Conservation (phyloP, 495 filamentous ascomycete species). For the Lasiosphaeria ovina region DNA sequence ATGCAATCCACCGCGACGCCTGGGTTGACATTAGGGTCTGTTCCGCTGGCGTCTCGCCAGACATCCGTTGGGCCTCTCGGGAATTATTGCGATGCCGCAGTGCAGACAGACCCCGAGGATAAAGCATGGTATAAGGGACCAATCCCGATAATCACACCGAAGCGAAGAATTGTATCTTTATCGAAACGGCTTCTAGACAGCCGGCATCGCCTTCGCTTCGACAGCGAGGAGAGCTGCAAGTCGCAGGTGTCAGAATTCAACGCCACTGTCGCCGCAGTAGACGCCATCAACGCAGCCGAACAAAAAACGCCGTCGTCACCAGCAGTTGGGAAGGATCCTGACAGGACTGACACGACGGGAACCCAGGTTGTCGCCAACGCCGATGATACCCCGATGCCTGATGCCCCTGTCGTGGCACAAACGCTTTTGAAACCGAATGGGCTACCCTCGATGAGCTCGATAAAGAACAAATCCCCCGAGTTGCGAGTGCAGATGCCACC, state of each 20-base stretch:
- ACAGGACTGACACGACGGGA: slow-evolving; percentile 8
- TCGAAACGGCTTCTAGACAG: slow-evolving; percentile 48
- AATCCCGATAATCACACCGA: slow-evolving; percentile 30
- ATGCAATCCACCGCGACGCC: slow-evolving; percentile 19
- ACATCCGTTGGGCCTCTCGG: slow-evolving; percentile 31
- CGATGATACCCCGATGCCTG: slow-evolving; percentile 25
- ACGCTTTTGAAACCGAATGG: slow-evolving; percentile 9
- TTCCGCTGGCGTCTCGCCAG: slow-evolving; percentile 28
- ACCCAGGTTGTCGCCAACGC: slow-evolving; percentile 13
- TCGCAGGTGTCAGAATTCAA: slow-evolving; percentile 18
- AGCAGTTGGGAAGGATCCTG: slow-evolving; percentile 22
- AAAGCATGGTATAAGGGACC: slow-evolving; percentile 42
- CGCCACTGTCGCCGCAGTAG: slow-evolving; percentile 29
- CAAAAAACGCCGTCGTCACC: slow-evolving; percentile 18
- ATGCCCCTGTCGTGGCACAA: slow-evolving; percentile 21
- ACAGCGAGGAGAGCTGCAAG: slow-evolving; percentile 34
- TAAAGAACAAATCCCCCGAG: slow-evolving; percentile 42
- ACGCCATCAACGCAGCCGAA: slow-evolving; percentile 32
- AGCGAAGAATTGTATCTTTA: slow-evolving; percentile 43
- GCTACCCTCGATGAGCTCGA: slow-evolving; percentile 9
- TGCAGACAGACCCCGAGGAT: slow-evolving; percentile 51
- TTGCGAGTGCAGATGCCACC: slow-evolving; percentile 53
- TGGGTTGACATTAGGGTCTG: slow-evolving; percentile 18
- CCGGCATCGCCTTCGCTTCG: slow-evolving; percentile 39
- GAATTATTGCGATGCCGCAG: slow-evolving; percentile 44